Evolutionary conservation across 2,329 filamentous ascomycete species (phyloP).

Genomic region (Ceratocystiopsis sp.): DNA sequence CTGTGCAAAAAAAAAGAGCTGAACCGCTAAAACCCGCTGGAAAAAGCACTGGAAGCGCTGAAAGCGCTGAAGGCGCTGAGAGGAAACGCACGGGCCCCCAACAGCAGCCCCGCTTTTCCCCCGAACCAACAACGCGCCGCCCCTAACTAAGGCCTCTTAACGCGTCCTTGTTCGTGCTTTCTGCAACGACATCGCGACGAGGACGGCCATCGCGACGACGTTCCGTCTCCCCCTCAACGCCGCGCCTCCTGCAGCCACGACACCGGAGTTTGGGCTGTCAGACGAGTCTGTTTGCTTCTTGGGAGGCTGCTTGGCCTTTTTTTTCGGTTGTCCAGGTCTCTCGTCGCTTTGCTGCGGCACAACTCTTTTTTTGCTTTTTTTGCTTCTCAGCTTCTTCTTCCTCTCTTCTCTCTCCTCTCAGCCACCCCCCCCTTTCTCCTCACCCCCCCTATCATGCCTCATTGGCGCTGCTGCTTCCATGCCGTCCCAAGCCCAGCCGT

Average conservation of each 20-base stretch:
- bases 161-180: conserved; percentile 2
- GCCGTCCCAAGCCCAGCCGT: conserved; percentile 20
- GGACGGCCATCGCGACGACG: too few species aligned
- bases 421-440: neutral
- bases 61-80: too few species aligned
- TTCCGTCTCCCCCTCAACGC: neutral
- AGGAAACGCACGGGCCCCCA: conserved; percentile 3
- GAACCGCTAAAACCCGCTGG: too few species aligned
- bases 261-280: too few species aligned
- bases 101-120: neutral
- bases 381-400: neutral
- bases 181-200: too few species aligned
- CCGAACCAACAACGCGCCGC: conserved; percentile 5
- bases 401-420: neutral
- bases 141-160: conserved; percentile 8
- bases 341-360: too few species aligned
- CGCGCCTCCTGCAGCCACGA: too few species aligned
- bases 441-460: conserved; percentile 18
- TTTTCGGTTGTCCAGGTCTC: too few species aligned
- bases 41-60: too few species aligned
- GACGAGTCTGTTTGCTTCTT: too few species aligned
- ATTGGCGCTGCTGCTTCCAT: conserved; percentile 18
- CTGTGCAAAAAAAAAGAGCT: too few species aligned
- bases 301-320: too few species aligned
- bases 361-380: neutral